Conservation (phyloP, 257 asterid species). For the Solanum appendiculatum region DNA sequence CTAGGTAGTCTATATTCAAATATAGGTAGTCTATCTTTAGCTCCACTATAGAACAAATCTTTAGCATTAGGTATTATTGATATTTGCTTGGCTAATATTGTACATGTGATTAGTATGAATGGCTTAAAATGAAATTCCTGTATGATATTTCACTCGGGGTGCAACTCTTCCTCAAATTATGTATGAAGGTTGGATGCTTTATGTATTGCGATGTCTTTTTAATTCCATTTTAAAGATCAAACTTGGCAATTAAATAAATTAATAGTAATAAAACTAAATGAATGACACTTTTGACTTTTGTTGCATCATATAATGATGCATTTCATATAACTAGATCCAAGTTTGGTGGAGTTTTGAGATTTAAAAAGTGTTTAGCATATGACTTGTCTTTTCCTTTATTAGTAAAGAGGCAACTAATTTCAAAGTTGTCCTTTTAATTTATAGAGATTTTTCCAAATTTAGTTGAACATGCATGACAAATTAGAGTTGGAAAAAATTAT, state of each 20-base stretch:
- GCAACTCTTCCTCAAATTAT: no score
- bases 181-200: not conserved
- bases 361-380: not conserved
- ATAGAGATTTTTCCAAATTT: not conserved
- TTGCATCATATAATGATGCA: not conserved
- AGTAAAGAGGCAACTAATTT: not conserved
- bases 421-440: not conserved
- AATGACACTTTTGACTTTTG: not conserved
- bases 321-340: not conserved
- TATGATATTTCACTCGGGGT: no score
- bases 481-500: not conserved
- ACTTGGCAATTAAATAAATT: not conserved
- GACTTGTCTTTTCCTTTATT: not conserved
- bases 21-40: not conserved
- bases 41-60: not conserved
- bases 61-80: not conserved
- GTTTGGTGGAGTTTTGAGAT: constrained; percentile 6
- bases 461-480: not conserved
- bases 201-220: not conserved
- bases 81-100: not conserved
- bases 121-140: no score
- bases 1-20: not conserved
- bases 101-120: not conserved
- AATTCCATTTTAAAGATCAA: not conserved
- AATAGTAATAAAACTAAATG: not conserved